Evolutionary conservation across 495 filamentous ascomycete genomes (phyloP).

Genomic region (Margaritispora aquatica): DNA sequence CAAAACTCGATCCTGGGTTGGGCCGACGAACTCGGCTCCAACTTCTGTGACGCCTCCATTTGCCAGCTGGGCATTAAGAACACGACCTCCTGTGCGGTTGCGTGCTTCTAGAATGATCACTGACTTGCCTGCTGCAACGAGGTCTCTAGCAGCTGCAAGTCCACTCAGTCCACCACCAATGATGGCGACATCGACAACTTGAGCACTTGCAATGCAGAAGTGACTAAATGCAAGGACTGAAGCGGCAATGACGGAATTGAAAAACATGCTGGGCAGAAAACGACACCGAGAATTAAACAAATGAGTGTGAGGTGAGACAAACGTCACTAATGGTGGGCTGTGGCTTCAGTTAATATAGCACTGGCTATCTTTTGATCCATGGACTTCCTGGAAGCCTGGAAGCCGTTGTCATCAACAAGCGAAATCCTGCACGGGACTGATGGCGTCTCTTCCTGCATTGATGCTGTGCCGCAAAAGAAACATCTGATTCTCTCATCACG

Average conservation of each 20-base stretch:
- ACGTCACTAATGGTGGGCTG: not conserved
- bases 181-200: conserved; percentile 34
- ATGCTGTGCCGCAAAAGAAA: not conserved
- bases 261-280: not conserved
- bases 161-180: conserved; percentile 45
- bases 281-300: not conserved
- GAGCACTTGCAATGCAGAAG: not conserved
- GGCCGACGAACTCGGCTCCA: conserved; percentile 33
- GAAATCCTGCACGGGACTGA: not conserved
- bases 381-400: too few species aligned
- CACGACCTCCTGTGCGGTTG: conserved; percentile 43
- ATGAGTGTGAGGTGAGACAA: not conserved
- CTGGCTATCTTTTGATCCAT: not conserved
- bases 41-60: conserved; percentile 35
- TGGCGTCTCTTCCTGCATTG: not conserved
- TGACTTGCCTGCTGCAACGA: conserved; percentile 34
- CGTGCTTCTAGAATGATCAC: conserved; percentile 42
- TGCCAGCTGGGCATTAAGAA: conserved; percentile 14
- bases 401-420: too few species aligned
- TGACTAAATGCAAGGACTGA: not conserved
- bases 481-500: not conserved
- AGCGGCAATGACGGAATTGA: not conserved
- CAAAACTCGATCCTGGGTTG: conserved; percentile 2
- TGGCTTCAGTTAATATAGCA: not conserved
- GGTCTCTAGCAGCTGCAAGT: conserved; percentile 36